Evolutionary conservation across 2,329 filamentous ascomycete species (phyloP), one percentile per base, ranked within the genome.

Genomic region (Trichophyton benhamiae): DNA sequence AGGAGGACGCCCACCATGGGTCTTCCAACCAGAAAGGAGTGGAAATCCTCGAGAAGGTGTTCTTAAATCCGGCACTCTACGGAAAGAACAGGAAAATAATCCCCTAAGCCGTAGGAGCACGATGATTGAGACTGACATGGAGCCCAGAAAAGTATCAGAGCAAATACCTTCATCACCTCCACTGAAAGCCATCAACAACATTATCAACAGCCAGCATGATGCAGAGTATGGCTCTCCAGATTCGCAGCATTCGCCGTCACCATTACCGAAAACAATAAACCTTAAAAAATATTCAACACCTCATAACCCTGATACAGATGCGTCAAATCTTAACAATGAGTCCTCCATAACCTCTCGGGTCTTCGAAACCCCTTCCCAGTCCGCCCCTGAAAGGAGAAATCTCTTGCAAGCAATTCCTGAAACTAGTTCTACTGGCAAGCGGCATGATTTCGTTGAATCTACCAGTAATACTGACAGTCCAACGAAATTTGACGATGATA

Each of bases 301-400:
- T 33, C 41, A 52, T 25, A 17, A n/a, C 8, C 52, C 15, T 13
- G 9, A 41, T 5, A 30, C 20, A 9, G 41, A 57, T 3, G 17
- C 27, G 5, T n/a, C n/a, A 15, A 57, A 30, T 20, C n/a, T 33
- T n/a, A 52, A 9, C 8, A 73, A 74, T 59, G 66, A 68, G 5
- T 75, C 73, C 4, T 75, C 73, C 9, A 72, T 75, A 68, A 71
- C 70, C 7, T 75, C 74, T 27, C 71, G 69, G 41, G 67, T 76
- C n/a, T 70, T 68, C 20, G 74, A 76, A 64, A 77, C 75, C 3
- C 75, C 75, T 20, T 64, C 74, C 49, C 68, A 71, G 27, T 67
- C 65, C 11, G 20, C 57, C 38, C 15, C 22, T n/a, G 65, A 63
- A 48, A 63, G 62, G 36, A 67, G 60, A 57, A 63, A 57, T 57